phyloP scores from a whole-genome alignment of 805 yeast genomes.

The Wickerhamiella spandovensis region DNA sequence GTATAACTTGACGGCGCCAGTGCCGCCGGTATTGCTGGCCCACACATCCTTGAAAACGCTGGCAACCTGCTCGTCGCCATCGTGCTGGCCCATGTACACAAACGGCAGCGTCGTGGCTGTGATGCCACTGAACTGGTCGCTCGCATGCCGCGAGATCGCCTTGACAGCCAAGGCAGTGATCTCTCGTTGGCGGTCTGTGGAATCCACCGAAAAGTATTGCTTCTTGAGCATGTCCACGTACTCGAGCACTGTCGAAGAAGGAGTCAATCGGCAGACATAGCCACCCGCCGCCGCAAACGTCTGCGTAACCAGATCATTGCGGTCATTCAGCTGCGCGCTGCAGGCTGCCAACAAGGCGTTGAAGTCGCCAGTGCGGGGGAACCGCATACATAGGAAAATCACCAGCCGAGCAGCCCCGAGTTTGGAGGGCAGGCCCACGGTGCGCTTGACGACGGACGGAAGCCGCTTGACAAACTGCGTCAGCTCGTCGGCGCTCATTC shows the following conservation, averaged over 20 bases:
- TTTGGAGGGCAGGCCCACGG: slow-evolving; percentile 86
- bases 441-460: slow-evolving; percentile 42
- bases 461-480: slow-evolving; percentile 21
- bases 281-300: slow-evolving; percentile 77
- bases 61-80: slow-evolving; percentile 34
- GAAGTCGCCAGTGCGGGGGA: slow-evolving; percentile 32
- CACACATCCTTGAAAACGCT: slow-evolving; percentile 50
- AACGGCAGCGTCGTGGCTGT: slow-evolving; percentile 61
- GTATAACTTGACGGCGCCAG: slow-evolving; percentile 55
- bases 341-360: slow-evolving; percentile 44
- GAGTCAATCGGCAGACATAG: slow-evolving; percentile 52
- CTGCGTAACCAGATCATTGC: slow-evolving; percentile 57
- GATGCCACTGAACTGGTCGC: slow-evolving; percentile 49
- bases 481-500: slow-evolving; percentile 29
- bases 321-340: slow-evolving; percentile 45
- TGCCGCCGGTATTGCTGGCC: slow-evolving; percentile 68
- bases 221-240: slow-evolving; percentile 39
- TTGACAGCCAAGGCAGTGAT: slow-evolving; percentile 51
- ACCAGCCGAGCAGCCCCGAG: slow-evolving; percentile 69
- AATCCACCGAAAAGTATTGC: slow-evolving; percentile 36
- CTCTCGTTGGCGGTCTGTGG: slow-evolving; percentile 32
- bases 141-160: slow-evolving; percentile 53
- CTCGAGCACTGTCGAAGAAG: slow-evolving; percentile 36
- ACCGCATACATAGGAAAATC: slow-evolving; percentile 48
- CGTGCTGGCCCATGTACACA: slow-evolving; percentile 65